These are phyloP conservation scores for Strobilomyces dryophilus DNA, from an alignment of 768 basidiomycete species.

Conservation along the genomic window DNA sequence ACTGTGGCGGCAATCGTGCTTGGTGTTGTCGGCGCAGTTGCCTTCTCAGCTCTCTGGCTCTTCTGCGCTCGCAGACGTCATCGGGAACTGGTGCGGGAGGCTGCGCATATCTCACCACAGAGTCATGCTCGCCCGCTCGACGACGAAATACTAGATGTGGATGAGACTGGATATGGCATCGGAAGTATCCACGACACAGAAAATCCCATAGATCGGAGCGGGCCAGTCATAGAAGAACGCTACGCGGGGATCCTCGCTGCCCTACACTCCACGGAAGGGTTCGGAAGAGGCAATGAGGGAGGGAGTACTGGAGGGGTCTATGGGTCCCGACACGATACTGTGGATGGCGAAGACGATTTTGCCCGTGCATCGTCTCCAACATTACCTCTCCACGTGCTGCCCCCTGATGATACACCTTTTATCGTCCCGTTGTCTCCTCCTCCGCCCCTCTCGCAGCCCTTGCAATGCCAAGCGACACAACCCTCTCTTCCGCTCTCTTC, in stretches of 20 bases:
- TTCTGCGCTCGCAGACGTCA: conserved; percentile 31
- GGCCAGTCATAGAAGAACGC: conserved; percentile 20
- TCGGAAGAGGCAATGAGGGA: conserved; percentile 16
- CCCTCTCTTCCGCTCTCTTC: conserved; percentile 26
- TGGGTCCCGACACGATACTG: conserved; percentile 18
- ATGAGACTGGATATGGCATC: conserved; percentile 7
- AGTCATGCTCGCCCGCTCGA: conserved; percentile 18
- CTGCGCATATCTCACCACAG: conserved; percentile 8
- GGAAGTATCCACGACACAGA: background rate
- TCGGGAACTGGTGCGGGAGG: conserved; percentile 20
- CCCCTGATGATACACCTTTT: conserved; percentile 15
- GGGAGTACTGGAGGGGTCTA: conserved; percentile 28
- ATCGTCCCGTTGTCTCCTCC: conserved; percentile 25
- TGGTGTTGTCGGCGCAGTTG: conserved; percentile 24
- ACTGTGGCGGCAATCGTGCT: conserved; percentile 22
- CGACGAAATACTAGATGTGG: conserved; percentile 19
- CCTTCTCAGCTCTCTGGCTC: conserved; percentile 28
- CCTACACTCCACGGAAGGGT: conserved; percentile 11
- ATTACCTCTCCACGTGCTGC: conserved; percentile 15
- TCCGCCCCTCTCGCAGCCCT: conserved; percentile 7
- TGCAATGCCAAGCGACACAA: conserved; percentile 6
- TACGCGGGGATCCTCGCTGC: conserved; percentile 27
- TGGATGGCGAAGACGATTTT: conserved; percentile 8
- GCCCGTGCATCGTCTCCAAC: conserved; percentile 23
- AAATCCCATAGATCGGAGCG: background rate